These are phyloP conservation scores for Ceratocystis cacaofunesta DNA, from an alignment of 2,329 filamentous ascomycete genomes.

Conservation along the genomic window DNA sequence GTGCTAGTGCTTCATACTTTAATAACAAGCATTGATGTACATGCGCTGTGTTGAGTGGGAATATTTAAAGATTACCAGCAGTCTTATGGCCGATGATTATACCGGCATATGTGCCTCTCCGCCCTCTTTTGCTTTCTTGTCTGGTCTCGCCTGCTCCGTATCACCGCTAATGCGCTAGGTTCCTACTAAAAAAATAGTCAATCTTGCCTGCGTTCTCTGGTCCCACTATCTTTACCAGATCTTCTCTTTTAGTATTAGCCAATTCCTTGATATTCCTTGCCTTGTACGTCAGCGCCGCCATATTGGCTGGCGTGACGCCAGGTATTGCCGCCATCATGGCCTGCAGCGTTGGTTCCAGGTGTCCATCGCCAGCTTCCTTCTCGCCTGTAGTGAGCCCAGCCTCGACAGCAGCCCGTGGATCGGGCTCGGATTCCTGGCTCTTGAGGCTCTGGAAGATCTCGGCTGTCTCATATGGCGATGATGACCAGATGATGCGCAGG, in stretches of 20 bases:
- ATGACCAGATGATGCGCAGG: conserved; percentile 86
- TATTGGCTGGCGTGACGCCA: conserved; percentile 65
- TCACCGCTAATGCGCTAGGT: conserved; percentile 20
- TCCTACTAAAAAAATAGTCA: conserved; percentile 61
- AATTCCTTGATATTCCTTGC: conserved; percentile 66
- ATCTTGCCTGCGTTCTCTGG: conserved; percentile 64
- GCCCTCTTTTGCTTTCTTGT: too few relatives aligned
- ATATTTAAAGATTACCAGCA: too few relatives aligned
- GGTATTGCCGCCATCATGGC: conserved; percentile 51
- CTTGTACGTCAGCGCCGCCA: conserved; percentile 56
- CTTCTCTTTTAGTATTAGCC: conserved; percentile 66
- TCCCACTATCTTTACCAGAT: conserved; percentile 62
- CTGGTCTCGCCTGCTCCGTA: neutral
- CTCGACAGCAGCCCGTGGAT: conserved; percentile 73
- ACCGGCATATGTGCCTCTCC: too few relatives aligned
- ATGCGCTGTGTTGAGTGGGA: too few relatives aligned
- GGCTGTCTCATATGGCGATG: conserved; percentile 84
- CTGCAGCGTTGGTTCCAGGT: conserved; percentile 21
- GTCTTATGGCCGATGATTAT: too few relatives aligned
- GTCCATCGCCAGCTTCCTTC: conserved; percentile 21
- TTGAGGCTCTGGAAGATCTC: conserved; percentile 95
- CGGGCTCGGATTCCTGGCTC: conserved; percentile 74
- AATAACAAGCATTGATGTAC: too few relatives aligned
- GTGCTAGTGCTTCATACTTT: too few relatives aligned
- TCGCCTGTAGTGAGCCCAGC: conserved; percentile 53